phyloP scores from a whole-genome alignment of 768 basidiomycete genomes.

The Podaxis sp. region DNA sequence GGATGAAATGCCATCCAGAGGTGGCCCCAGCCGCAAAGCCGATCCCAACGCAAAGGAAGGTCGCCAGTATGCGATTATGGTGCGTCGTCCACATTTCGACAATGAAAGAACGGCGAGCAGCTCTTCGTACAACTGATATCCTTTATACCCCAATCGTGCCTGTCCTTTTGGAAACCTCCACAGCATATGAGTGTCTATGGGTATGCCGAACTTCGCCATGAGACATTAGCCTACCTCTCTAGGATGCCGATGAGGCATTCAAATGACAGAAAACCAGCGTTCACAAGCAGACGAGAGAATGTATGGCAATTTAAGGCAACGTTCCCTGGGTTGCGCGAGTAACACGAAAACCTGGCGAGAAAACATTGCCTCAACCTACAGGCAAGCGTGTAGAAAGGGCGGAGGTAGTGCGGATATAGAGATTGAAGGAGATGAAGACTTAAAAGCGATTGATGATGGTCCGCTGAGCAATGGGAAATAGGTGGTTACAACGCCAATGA shows the following conservation, averaged over 20 bases:
- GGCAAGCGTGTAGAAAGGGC: not conserved
- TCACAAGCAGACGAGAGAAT: not conserved
- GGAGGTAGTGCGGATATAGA: not conserved
- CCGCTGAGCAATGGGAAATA: not conserved
- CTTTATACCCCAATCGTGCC: not conserved
- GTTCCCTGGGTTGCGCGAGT: not conserved
- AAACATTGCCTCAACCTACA: not conserved
- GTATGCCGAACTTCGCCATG: not conserved
- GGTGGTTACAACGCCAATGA: not conserved
- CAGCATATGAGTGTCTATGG: not conserved
- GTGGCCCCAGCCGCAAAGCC: constrained; percentile 11
- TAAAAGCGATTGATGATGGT: not conserved
- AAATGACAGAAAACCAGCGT: not conserved
- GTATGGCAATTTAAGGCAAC: not conserved
- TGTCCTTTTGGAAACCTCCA: not conserved
- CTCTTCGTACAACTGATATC: no score
- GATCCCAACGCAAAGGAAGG: not conserved
- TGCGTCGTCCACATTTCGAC: constrained; percentile 19
- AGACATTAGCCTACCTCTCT: not conserved
- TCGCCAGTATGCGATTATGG: constrained; percentile 11
- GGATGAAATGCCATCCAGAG: constrained; percentile 26
- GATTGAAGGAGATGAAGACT: not conserved
- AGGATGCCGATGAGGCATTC: not conserved
- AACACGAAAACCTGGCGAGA: not conserved
- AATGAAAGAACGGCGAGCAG: not conserved